These are phyloP conservation scores for Punctularia strigosozonata DNA, from an alignment of 768 basidiomycete species.

Conservation along the genomic window DNA sequence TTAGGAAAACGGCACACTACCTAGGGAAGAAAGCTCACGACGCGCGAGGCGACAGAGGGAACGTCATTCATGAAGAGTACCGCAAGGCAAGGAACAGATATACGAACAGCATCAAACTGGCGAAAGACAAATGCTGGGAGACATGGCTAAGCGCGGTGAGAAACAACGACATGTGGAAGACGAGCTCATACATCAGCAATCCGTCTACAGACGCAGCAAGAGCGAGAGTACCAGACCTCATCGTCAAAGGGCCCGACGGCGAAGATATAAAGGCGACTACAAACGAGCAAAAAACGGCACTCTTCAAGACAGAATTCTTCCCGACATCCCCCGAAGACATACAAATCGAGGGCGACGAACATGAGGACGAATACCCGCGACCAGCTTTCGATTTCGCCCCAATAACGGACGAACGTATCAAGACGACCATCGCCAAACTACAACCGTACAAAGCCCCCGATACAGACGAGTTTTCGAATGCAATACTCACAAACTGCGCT, in stretches of 20 bases:
- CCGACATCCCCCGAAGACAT: slow-evolving; percentile 4
- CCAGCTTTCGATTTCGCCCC: neutral
- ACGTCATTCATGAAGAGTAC: too few species aligned
- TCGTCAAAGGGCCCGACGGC: slow-evolving; percentile 1
- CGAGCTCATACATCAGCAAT: slow-evolving; percentile 4
- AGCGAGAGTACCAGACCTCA: slow-evolving; percentile 10
- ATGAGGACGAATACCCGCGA: slow-evolving; percentile 5
- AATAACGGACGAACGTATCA: slow-evolving; percentile 10
- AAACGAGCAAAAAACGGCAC: slow-evolving; percentile 12
- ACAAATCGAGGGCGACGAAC: neutral
- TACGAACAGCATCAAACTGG: too few species aligned
- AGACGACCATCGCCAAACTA: neutral
- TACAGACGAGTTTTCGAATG: slow-evolving; percentile 13
- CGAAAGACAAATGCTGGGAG: slow-evolving; percentile 15
- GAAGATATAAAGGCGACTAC: neutral
- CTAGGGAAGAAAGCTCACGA: too few species aligned
- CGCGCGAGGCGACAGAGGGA: too few species aligned
- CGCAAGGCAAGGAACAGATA: too few species aligned
- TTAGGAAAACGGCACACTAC: too few species aligned
- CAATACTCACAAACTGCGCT: slow-evolving; percentile 7
- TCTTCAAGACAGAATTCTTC: slow-evolving; percentile 15
- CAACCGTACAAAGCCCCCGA: slow-evolving; percentile 14
- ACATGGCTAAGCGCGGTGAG: slow-evolving; percentile 10
- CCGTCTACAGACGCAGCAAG: slow-evolving; percentile 8
- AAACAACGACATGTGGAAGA: slow-evolving; percentile 11